These are phyloP conservation scores for Aspergillus aculeatinus DNA, from an alignment of 2,329 filamentous ascomycete genomes.

Conservation along the genomic window DNA sequence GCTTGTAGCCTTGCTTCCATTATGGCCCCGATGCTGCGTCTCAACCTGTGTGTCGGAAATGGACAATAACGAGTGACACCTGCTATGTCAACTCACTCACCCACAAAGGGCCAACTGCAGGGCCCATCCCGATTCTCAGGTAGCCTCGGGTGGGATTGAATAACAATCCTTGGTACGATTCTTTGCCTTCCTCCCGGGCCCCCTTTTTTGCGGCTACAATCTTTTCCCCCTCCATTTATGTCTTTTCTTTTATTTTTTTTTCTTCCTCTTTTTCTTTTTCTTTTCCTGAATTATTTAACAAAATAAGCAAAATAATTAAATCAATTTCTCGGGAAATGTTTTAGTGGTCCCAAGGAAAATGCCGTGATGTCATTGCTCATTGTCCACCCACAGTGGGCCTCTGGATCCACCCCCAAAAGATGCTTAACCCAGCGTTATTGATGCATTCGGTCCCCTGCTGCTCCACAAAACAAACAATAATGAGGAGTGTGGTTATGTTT, in stretches of 20 bases:
- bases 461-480: slow-evolving; percentile 19
- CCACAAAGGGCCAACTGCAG: not conserved
- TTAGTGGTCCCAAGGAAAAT: not conserved
- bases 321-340: not conserved
- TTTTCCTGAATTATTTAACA: not conserved
- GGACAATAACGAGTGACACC: not conserved
- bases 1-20: not conserved
- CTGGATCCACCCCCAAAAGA: slow-evolving; percentile 24
- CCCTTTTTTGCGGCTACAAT: not conserved
- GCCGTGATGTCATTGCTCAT: slow-evolving; percentile 15
- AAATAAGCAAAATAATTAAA: not conserved
- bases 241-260: not conserved
- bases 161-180: not conserved
- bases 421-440: slow-evolving; percentile 34
- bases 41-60: not conserved
- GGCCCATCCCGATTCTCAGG: not conserved
- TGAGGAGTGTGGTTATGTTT: not conserved
- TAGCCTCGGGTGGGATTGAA: not conserved
- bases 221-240: no score
- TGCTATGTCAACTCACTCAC: no score
- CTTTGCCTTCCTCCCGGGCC: not conserved
- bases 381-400: slow-evolving; percentile 14
- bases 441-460: slow-evolving; percentile 30
- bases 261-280: not conserved
- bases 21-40: not conserved